Evolutionary conservation across 2,329 filamentous ascomycete species (phyloP), one percentile per base, ranked within the genome.

Genomic region (Aureobasidium melanogenum): DNA sequence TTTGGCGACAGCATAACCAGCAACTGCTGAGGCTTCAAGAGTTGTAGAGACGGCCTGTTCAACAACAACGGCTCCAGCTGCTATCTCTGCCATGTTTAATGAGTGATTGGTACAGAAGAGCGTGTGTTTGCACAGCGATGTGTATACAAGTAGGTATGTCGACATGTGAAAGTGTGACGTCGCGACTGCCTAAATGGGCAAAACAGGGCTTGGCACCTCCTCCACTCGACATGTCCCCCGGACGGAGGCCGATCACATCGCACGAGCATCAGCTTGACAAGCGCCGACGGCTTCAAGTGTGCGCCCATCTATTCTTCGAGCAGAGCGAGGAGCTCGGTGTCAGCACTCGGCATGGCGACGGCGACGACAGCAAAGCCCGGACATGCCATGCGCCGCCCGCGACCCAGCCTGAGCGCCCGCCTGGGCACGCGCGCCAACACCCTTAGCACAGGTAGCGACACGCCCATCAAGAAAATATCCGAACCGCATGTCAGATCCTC

Each of bases 401-500:
- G 76, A 41, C 75, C 74, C 36, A 64, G 61, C 54, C 64, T 68
- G 62, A 59, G 39, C 58, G 63, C 62, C 22, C 43, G 56, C 9
- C 22, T 48, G 34, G 44, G 44, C 56, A 48, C 56, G 19, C 56
- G 56, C 56, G 56, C 56, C 19, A 47, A 36, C 30, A 46, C 26
- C 66, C 57, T 68, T 69, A 61, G 69, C 67, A 63, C 66, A 65
- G 65, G 66, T 60, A 51, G 34, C 60, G 44, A 55, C 44, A 48
- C 36, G 30, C 58, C 63, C 10, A 56, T 64, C 28, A 72, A 64
- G 59, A 69, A 64, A 62, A 52, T 72, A 26, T 62, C 65, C 32
- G 71, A 73, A 61, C 71, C 71, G 3, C 67, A 67, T 57, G 91
- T 93, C 46, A 83, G 88, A 71, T 88, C 86, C 32, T 84, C 87